Evolutionary conservation across 257 asterid species (phyloP).

Genomic region (Solanum okadae): DNA sequence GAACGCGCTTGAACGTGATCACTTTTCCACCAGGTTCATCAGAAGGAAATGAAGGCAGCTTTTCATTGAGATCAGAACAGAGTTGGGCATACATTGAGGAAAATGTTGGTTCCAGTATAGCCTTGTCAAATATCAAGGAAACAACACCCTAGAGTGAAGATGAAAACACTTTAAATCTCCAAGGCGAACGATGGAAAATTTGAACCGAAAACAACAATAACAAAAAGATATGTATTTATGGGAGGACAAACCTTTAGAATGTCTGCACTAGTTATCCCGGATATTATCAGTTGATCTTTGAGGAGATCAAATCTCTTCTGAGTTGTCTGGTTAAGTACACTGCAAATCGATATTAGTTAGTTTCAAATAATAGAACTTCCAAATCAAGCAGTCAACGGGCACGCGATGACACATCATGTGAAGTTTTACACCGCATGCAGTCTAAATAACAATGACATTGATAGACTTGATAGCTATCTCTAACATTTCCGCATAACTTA

Average conservation of each 20-base stretch:
- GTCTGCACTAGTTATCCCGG: constrained; percentile 85
- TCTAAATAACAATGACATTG: too few relatives aligned
- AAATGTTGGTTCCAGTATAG: constrained; percentile 87
- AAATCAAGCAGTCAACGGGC: too few relatives aligned
- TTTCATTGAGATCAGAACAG: constrained; percentile 77
- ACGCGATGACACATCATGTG: too few relatives aligned
- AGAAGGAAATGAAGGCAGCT: constrained; percentile 89
- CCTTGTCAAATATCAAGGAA: constrained; percentile 88
- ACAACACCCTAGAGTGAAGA: neutral
- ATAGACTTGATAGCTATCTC: too few relatives aligned
- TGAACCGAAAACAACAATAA: neutral
- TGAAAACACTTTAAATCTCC: neutral
- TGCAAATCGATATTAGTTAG: constrained; percentile 5
- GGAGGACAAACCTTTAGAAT: constrained; percentile 52
- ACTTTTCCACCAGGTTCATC: constrained; percentile 86
- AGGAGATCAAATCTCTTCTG: constrained; percentile 87
- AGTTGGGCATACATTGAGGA: constrained; percentile 86
- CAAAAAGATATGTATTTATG: neutral
- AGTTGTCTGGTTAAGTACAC: constrained; percentile 90
- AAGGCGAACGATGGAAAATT: neutral
- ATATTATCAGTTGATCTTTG: constrained; percentile 77
- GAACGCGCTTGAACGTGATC: constrained; percentile 69
- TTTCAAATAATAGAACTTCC: too few relatives aligned
- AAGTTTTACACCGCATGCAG: too few relatives aligned
- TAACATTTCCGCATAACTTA: too few relatives aligned